Evolutionary conservation across 257 asterid species (phyloP), one percentile per base, ranked within the genome.

Genomic region (Solanum chmielewskii): DNA sequence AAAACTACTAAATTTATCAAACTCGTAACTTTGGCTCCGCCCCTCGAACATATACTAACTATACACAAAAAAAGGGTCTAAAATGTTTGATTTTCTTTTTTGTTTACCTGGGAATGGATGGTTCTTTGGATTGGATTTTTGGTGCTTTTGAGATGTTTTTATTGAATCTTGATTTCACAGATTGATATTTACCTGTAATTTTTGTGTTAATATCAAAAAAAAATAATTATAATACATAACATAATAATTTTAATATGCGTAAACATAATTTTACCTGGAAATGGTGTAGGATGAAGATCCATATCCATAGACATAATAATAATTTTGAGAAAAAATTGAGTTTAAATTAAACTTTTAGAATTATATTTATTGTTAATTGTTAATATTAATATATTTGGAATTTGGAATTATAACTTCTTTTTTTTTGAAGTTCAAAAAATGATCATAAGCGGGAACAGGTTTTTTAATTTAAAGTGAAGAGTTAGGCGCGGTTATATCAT

Each of bases 201-300:
- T 42, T 49, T 45, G 4, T 12, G 18, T 44, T 21, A 83, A 69
- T 25, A 62, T 52, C 1, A 13, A 39, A 47, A 7, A 21, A 9
- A 86, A 3, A 23, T 2, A 31, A 31, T 18, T 18, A 18, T 56
- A 56, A 56, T 60, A 60, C 60, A 37, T 23, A 45, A 62, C 8
- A 27, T 49, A 23, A 15, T 18, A 64, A 93, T 91, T 82, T 92
- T 88, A 84, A 76, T 84, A 87, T 93, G 95, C 95, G 93, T 93
- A 49, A 88, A 41, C 21, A 75, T 66, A 86, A 83, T 23, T 21
- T 39, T 23, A 76, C 83, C 83, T 41, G 83, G 83, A 76, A 76
- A 76, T 76, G 83, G 94, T n/a, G 94, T 93, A 59, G 95, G 92
- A 76, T 92, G 91, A 85, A 73, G 87, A 88, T 95, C 97, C 96